A percentile compares a stretch with the other conserved stretches of the same genome.
Evolutionary conservation across 495 filamentous ascomycete species (phyloP).

Genomic region (Neurospora sp.): DNA sequence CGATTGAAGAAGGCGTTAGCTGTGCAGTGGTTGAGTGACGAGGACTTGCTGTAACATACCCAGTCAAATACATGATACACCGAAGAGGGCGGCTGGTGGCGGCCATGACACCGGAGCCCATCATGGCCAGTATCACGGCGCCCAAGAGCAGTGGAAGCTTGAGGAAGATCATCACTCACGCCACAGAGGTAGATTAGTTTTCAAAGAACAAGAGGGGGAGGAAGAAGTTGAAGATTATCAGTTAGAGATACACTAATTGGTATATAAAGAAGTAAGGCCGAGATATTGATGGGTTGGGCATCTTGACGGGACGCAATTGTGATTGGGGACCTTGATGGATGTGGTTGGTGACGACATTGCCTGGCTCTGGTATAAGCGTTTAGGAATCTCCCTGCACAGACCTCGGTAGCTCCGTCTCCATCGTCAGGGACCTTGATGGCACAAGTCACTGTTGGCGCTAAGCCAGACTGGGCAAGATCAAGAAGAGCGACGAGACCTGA

Average conservation of each 20-base stretch:
- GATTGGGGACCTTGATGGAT: neutral
- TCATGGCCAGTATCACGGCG: neutral
- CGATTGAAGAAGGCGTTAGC: neutral
- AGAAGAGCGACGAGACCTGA: neutral
- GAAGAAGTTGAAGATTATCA: neutral
- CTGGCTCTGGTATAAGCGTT: neutral
- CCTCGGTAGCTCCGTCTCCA: neutral
- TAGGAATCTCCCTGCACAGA: neutral
- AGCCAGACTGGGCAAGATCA: neutral
- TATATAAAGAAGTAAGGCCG: neutral
- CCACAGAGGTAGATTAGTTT: neutral
- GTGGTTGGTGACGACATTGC: neutral
- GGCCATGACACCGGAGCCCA: constrained; percentile 5
- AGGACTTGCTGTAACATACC: constrained; percentile 24
- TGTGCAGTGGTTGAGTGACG: neutral
- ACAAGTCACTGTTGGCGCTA: neutral
- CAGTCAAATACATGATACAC: constrained; percentile 52
- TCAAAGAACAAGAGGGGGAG: neutral
- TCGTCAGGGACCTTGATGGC: neutral
- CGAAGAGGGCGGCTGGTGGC: constrained; percentile 19
- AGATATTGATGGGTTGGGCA: neutral
- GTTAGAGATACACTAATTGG: neutral
- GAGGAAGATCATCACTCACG: neutral
- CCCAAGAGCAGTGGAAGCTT: neutral
- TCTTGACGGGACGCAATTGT: neutral